Evolutionary conservation across 768 basidiomycete genomes (phyloP).

Genomic region (Russula emetica): DNA sequence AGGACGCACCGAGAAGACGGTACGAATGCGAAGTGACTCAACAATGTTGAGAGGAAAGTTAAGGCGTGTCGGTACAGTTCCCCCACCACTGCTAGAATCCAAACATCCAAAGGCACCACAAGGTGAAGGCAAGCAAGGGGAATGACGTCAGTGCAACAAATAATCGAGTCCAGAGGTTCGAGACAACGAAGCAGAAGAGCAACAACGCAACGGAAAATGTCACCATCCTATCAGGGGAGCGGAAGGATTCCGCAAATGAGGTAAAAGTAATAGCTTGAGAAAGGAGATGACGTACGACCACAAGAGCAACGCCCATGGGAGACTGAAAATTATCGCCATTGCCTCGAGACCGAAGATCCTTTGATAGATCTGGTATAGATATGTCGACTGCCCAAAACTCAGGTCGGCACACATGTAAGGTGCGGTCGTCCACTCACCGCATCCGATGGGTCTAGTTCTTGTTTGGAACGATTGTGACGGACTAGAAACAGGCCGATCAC

Average conservation of each 20-base stretch:
- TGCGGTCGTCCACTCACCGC: conserved; percentile 10
- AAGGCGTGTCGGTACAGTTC: too few species aligned
- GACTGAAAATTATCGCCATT: conserved; percentile 18
- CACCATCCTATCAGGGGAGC: conserved; percentile 12
- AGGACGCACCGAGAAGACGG: too few species aligned
- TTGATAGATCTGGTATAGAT: conserved; percentile 2
- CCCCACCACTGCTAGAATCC: too few species aligned
- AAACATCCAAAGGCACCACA: too few species aligned
- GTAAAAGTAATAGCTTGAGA: neutral
- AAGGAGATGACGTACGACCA: conserved; percentile 17
- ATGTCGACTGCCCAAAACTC: conserved; percentile 1
- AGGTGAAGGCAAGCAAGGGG: too few species aligned
- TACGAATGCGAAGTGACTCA: too few species aligned
- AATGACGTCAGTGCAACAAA: conserved; percentile 4
- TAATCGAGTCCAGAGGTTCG: conserved; percentile 15
- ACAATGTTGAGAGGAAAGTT: too few species aligned
- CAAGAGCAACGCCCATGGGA: conserved; percentile 18
- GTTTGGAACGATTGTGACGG: conserved; percentile 24
- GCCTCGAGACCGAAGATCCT: conserved; percentile 14
- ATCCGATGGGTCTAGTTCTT: neutral
- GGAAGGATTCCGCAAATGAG: neutral
- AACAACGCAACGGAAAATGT: conserved; percentile 21
- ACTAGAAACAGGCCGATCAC: conserved; percentile 21
- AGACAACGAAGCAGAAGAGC: conserved; percentile 17
- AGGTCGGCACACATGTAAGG: neutral